These are phyloP conservation scores for Solanum habrochaites DNA, from an alignment of 257 asterid genomes.

Conservation along the genomic window DNA sequence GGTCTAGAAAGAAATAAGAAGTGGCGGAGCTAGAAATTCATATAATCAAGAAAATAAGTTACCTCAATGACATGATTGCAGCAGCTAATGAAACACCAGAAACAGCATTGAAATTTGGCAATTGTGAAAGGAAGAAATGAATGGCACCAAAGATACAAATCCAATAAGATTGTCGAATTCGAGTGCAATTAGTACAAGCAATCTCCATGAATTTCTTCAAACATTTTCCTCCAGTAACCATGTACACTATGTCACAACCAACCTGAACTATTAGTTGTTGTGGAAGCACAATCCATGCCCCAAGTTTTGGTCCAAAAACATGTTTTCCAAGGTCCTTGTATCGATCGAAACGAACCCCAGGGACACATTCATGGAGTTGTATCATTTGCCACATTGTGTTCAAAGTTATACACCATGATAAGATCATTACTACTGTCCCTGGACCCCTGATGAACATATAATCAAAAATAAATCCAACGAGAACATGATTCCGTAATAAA, in stretches of 20 bases:
- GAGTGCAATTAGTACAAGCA: conserved; percentile 45
- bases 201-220: conserved; percentile 65
- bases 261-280: conserved; percentile 85
- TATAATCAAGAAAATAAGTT: neutral
- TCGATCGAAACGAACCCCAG: conserved; percentile 73
- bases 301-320: conserved; percentile 60
- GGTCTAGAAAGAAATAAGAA: neutral
- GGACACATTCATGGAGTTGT: conserved; percentile 74
- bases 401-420: conserved; percentile 74
- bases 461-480: neutral
- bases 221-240: conserved; percentile 92
- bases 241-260: conserved; percentile 79
- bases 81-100: conserved; percentile 77
- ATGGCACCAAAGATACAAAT: conserved; percentile 74
- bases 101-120: conserved; percentile 79
- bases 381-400: conserved; percentile 93
- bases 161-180: conserved; percentile 71
- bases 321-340: conserved; percentile 59
- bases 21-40: neutral
- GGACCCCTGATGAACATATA: conserved; percentile 50
- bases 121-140: conserved; percentile 79
- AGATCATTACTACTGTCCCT: conserved; percentile 53
- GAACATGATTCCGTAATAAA: neutral
- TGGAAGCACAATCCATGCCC: conserved; percentile 85
- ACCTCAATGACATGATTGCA: conserved; percentile 81